phyloP scores from a whole-genome alignment of 306 rosid genomes.

The Vicia sativa region DNA sequence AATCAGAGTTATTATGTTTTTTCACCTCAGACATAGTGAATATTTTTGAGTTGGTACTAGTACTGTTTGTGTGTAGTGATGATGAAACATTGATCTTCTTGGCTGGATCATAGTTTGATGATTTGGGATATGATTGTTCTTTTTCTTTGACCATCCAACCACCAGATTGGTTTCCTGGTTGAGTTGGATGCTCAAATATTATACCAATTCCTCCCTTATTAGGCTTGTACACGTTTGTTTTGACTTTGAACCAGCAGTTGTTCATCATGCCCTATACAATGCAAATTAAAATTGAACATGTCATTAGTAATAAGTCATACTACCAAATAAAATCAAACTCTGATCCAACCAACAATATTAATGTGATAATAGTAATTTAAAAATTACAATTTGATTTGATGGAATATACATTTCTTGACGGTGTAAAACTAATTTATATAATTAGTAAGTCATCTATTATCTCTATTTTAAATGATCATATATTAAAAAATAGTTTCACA shows the following conservation, averaged over 20 bases:
- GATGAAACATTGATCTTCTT: constrained; percentile 67
- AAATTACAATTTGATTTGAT: too few relatives aligned
- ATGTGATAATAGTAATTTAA: too few relatives aligned
- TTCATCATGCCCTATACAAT: constrained; percentile 87
- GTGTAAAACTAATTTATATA: too few relatives aligned
- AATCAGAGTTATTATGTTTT: constrained; percentile 54
- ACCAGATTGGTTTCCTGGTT: constrained; percentile 76
- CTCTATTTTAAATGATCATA: too few relatives aligned
- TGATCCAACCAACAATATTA: too few relatives aligned
- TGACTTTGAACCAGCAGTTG: constrained; percentile 86
- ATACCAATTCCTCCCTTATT: constrained; percentile 73
- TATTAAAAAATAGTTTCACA: too few relatives aligned
- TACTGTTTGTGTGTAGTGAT: constrained; percentile 55
- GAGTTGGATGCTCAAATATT: constrained; percentile 80
- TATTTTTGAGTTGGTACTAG: constrained; percentile 30
- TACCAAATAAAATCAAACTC: too few relatives aligned
- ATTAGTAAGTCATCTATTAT: too few relatives aligned
- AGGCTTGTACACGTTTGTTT: constrained; percentile 64
- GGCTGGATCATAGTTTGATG: constrained; percentile 41
- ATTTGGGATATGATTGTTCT: constrained; percentile 34
- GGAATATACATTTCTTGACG: too few relatives aligned
- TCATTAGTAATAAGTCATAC: not conserved
- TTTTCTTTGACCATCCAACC: constrained; percentile 88
- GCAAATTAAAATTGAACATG: not conserved
- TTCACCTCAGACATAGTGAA: constrained; percentile 63